These are phyloP conservation scores for Piromyces sp. DNA, from an alignment of 192 early-diverging fungal genomes.

Conservation along the genomic window DNA sequence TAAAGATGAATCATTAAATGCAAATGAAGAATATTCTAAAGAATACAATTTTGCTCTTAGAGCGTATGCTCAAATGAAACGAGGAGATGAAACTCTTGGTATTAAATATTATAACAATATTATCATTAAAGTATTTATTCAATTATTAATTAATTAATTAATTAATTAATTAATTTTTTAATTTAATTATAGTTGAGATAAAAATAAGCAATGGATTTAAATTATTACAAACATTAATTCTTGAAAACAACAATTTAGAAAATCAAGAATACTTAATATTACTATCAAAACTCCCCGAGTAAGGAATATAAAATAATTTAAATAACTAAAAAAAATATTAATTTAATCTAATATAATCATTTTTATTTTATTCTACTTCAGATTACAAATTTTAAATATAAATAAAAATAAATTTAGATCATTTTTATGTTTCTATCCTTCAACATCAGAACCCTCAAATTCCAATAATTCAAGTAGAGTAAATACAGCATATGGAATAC, in stretches of 20 bases:
- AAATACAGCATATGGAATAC: conserved; percentile 2
- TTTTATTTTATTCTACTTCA: not conserved
- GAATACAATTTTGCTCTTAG: conserved; percentile 4
- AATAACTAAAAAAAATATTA: not conserved
- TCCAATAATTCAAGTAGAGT: not conserved
- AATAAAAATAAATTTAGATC: conserved; percentile 14
- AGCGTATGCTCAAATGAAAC: not conserved
- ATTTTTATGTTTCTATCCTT: conserved; percentile 11
- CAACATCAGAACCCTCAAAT: not conserved
- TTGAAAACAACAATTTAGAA: conserved; percentile 20
- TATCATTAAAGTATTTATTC: too few species aligned
- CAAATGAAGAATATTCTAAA: not conserved
- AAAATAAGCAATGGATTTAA: conserved; percentile 17
- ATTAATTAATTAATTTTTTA: too few species aligned
- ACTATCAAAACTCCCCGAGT: conserved; percentile 22
- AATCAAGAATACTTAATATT: conserved; percentile 9
- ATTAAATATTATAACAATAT: not conserved
- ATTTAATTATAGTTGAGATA: conserved; percentile 5
- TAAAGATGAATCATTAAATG: not conserved
- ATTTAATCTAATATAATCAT: not conserved
- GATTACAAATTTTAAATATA: conserved; percentile 19
- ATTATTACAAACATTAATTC: conserved; percentile 13
- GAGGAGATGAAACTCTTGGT: conserved; percentile 1
- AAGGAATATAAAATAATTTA: not conserved
- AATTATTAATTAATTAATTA: too few species aligned